Evolutionary conservation across 2,329 filamentous ascomycete species (phyloP).

Genomic region (Trichoderma aggressivum): DNA sequence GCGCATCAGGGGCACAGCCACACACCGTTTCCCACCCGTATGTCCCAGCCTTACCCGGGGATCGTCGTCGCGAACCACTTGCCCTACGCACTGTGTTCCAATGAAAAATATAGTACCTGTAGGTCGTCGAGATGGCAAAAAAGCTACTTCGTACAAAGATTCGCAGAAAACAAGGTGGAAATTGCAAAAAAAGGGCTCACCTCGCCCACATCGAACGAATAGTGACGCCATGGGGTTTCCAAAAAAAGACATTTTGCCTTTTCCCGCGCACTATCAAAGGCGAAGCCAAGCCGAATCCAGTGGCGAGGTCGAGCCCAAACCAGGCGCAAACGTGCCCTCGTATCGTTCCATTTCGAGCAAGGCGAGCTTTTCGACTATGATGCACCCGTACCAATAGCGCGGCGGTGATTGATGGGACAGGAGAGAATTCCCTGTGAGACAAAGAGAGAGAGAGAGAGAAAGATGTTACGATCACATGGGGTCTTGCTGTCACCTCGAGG

Average conservation of each 20-base stretch:
- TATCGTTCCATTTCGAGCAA: background rate
- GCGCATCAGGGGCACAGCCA: background rate
- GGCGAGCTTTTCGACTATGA: background rate
- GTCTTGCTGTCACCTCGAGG: background rate
- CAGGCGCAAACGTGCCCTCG: background rate
- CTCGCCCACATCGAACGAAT: background rate
- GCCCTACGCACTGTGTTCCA: constrained; percentile 3
- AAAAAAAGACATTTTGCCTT: constrained; percentile 14
- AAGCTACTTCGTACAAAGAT: background rate
- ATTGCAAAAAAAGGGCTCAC: background rate
- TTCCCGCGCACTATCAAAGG: background rate
- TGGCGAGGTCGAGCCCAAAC: background rate
- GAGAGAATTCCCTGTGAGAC: no score
- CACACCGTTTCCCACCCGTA: background rate
- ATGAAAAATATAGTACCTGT: background rate
- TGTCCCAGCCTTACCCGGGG: background rate
- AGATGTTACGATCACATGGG: background rate
- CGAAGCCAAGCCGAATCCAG: background rate
- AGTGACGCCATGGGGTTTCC: constrained; percentile 7
- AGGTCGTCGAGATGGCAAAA: background rate
- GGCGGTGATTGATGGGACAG: background rate
- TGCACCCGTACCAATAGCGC: background rate
- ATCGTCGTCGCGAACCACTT: background rate
- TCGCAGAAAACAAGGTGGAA: background rate
- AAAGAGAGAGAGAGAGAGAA: background rate